Evolutionary conservation across 352 stramenopile species (phyloP), one percentile per base, ranked within the genome.

Genomic region (Phytophthora boehmeriae): DNA sequence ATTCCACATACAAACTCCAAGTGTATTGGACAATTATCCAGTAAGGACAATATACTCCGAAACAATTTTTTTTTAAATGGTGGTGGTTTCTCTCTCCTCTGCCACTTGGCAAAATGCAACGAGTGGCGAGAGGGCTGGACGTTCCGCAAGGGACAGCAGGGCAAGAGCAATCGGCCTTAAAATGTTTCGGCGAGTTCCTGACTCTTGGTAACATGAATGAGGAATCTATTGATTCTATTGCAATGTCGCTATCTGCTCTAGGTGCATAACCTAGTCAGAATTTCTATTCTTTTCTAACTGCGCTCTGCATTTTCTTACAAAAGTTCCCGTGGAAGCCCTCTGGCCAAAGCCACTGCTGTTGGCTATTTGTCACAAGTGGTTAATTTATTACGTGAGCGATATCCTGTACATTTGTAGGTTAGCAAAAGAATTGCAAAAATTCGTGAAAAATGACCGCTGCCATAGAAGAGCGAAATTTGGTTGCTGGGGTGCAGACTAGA

Each of bases 151-250:
- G 30, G 30, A 36, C 30, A 36, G 30, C 30, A 11, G 6, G 30
- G 1, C 22, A 55, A 22, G 48, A 55, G 20, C 1, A n/a, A 16
- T 39, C 52, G 34, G 28, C 52, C 0, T 38, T 52, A 5, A 45
- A 52, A 6, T 52, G 52, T 19, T 59, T 59, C n/a, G 16, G 14
- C 13, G 52, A 59, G 16, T 59, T 59, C 23, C 14, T 52, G 28
- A 22, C 41, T 27, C 41, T 59, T 8, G 39, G 6, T 22, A 43
- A 45, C 39, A 51, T 59, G 51, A 30, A 51, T 39, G 52, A 59
- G 28, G 14, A 23, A 2, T 59, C 52, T 36, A 27, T 52, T 8
- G 32, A 1, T 20, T 16, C 3, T 4, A 43, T 59, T n/a, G 43
- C 28, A 23, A 45, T 41, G 3, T 1, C 19, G n/a, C 13, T 52